Conservation (phyloP, 305 asterid genomes). For the Solanum chacoense region DNA sequence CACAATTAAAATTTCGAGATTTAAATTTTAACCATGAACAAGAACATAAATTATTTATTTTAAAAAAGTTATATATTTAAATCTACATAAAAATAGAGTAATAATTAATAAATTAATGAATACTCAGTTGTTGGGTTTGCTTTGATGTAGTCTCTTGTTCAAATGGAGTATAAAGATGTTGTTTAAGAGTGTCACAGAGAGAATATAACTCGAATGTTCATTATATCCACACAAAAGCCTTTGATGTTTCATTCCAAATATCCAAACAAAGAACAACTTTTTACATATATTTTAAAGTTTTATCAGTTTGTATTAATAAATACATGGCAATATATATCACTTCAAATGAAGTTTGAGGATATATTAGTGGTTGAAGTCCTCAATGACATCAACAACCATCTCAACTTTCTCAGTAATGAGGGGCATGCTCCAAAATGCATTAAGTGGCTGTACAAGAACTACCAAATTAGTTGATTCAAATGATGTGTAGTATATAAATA, state of each 20-base stretch:
- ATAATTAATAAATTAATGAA: background rate
- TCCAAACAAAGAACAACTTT: background rate
- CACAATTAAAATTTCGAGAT: too few species aligned
- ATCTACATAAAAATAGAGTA: background rate
- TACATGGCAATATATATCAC: background rate
- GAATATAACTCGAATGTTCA: background rate
- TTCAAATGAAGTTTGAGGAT: background rate
- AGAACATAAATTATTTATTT: too few species aligned
- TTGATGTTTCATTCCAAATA: background rate
- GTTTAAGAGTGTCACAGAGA: background rate
- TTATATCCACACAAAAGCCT: background rate
- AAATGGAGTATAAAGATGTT: background rate
- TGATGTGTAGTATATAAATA: background rate
- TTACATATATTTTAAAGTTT: background rate
- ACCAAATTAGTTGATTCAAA: constrained; percentile 2
- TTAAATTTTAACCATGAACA: too few species aligned
- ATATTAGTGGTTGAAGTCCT: background rate
- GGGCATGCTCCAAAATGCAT: background rate
- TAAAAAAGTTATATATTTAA: too few species aligned
- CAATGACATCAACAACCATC: constrained; percentile 3
- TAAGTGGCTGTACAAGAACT: constrained; percentile 15
- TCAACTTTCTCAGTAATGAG: background rate
- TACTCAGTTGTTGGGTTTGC: background rate
- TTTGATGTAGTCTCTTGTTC: background rate
- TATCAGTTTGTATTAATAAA: background rate